Evolutionary conservation across 192 early-diverging fungal genomes (phyloP).

Genomic region (Cladochytrium replicatum): DNA sequence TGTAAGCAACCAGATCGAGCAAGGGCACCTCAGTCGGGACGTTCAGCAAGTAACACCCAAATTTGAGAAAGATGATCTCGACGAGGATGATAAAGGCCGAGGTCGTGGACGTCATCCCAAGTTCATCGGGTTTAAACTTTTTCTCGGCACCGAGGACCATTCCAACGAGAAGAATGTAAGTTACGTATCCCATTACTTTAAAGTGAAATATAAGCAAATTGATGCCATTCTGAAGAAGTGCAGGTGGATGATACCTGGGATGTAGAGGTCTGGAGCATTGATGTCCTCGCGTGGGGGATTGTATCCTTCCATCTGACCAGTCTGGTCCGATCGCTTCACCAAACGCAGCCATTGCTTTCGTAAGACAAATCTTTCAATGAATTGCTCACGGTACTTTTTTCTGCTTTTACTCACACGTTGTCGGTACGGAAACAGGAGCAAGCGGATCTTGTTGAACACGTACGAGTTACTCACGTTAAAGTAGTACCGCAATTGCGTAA

Average conservation of each 20-base stretch:
- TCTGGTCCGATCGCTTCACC: conserved; percentile 61
- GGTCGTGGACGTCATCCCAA: conserved; percentile 76
- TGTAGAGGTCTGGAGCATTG: conserved; percentile 94
- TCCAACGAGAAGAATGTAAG: conserved; percentile 78
- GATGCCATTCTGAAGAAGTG: background rate
- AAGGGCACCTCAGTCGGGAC: conserved; percentile 73
- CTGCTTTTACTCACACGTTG: too few relatives aligned
- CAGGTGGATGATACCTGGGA: conserved; percentile 49
- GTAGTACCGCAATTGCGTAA: conserved; percentile 79
- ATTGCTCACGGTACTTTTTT: conserved; percentile 5
- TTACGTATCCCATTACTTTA: conserved; percentile 85
- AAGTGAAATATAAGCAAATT: background rate
- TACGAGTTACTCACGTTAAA: conserved; percentile 94
- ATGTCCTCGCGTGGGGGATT: conserved; percentile 80
- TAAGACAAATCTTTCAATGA: background rate
- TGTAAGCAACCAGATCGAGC: conserved; percentile 77
- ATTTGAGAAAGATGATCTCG: conserved; percentile 75
- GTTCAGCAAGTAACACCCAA: conserved; percentile 79
- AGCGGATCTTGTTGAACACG: conserved; percentile 74
- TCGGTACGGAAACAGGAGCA: conserved; percentile 85
- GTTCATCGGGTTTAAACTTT: conserved; percentile 77
- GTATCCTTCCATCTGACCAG: conserved; percentile 67
- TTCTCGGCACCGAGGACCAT: conserved; percentile 42
- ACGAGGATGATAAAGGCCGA: conserved; percentile 67
- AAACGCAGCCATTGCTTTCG: conserved; percentile 66